These are phyloP conservation scores for Puccinia sorghi DNA, from an alignment of 1,284 basidiomycete species.

Conservation along the genomic window DNA sequence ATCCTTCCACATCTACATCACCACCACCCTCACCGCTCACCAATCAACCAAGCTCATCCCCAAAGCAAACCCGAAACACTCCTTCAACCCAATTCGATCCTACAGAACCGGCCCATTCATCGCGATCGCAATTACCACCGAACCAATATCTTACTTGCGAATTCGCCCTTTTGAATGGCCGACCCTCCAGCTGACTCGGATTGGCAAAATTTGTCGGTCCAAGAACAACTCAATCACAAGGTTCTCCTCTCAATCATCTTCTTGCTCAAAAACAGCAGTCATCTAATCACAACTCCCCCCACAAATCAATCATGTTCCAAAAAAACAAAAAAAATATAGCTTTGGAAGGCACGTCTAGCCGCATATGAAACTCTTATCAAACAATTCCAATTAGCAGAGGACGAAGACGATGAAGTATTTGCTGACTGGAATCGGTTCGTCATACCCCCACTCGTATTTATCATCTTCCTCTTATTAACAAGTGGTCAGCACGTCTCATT, in stretches of 20 bases:
- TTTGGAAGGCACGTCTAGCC: conserved; percentile 48
- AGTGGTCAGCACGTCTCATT: neutral
- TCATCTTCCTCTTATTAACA: neutral
- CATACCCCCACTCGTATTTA: too few species aligned
- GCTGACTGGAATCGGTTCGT: conserved; percentile 47
- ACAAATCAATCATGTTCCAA: neutral
- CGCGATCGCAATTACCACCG: neutral
- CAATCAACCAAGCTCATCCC: too few species aligned
- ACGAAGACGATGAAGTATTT: conserved; percentile 46
- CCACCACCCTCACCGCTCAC: too few species aligned
- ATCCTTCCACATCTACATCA: too few species aligned
- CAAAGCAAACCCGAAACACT: too few species aligned
- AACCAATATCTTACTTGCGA: neutral
- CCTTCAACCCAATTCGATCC: neutral
- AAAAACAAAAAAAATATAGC: conserved; percentile 22
- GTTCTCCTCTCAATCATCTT: neutral
- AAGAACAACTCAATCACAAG: conserved; percentile 46
- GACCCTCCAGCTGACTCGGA: conserved; percentile 39
- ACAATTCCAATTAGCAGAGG: conserved; percentile 50
- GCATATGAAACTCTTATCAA: conserved; percentile 48
- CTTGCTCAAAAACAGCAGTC: neutral
- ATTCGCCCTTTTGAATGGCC: conserved; percentile 31
- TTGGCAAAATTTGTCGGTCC: conserved; percentile 42
- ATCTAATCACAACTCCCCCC: neutral
- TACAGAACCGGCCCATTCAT: neutral